phyloP scores from a whole-genome alignment of 2,329 filamentous ascomycete species.

The Teratosphaeria epicoccoides region DNA sequence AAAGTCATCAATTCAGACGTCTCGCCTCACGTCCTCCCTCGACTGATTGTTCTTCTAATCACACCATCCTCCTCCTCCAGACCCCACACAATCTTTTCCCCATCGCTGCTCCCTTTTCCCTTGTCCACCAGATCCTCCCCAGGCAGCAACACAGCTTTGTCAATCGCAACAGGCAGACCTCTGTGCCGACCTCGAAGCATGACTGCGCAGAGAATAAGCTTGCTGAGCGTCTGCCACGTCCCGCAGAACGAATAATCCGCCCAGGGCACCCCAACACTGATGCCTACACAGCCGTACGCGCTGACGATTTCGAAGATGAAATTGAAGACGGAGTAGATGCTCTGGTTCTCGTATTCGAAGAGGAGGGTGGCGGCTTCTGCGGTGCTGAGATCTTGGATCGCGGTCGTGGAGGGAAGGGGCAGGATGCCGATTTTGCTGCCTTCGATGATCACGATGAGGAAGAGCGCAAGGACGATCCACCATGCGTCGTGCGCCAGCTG shows the following conservation, averaged over 20 bases:
- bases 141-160: constrained; percentile 35
- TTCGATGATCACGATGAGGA: constrained; percentile 38
- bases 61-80: constrained; percentile 11
- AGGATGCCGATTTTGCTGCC: constrained; percentile 21
- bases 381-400: not conserved
- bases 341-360: constrained; percentile 20
- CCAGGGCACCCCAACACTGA: constrained; percentile 36
- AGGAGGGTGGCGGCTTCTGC: not conserved
- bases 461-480: constrained; percentile 35
- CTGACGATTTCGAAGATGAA: constrained; percentile 37
- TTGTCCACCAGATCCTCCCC: constrained; percentile 21
- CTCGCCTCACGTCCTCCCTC: not conserved
- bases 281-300: constrained; percentile 35
- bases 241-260: constrained; percentile 39
- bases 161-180: constrained; percentile 45
- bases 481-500: constrained; percentile 39
- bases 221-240: constrained; percentile 39
- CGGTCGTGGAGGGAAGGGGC: not conserved
- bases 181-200: constrained; percentile 48
- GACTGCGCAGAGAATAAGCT: constrained; percentile 44
- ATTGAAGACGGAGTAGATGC: constrained; percentile 33
- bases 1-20: no score
- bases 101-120: constrained; percentile 29
- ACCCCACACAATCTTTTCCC: not conserved
- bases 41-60: constrained; percentile 7